Evolutionary conservation across 352 stramenopile species (phyloP), one percentile per base, ranked within the genome.

Genomic region (Pythium sukuiense): DNA sequence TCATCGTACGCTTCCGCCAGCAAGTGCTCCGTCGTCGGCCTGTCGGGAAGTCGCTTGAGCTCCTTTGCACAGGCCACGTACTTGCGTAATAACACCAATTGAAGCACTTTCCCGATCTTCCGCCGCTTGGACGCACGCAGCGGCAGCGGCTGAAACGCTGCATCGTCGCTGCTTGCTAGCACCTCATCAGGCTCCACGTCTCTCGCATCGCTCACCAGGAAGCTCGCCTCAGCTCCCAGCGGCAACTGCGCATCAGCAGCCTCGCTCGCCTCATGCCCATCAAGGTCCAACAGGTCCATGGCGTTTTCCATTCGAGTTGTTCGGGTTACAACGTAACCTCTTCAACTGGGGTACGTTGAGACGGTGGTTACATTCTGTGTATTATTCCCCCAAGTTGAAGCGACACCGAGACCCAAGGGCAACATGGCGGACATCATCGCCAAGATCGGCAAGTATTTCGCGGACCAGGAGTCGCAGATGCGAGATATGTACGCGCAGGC

Each of bases 401-500:
- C 33, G 55, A 29, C 56, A 50, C 11, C 48, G 30, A 11, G 11
- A 0, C 9, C 29, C 24, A 32, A 32, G 13, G 49, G 12, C 49
- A 53, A 39, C 13, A 88, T 89, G 82, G 64, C 73, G 12, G 76
- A 88, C 50, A 76, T 89, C 63, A 79, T 89, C 55, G 80, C 80
- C 32, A 88, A 85, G 61, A 91, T 89, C 48, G 79, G 80, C 43
- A 75, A 76, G 62, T 91, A 87, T 65, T 91, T 89, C 64, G 79
- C 77, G 2, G 75, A 87, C 26, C 79, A 88, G 55, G 80, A 91
- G 63, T 70, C 62, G 54, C 79, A 88, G 37, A 71, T 85, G 64
- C 80, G 82, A n/a, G 62, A 77, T 2, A 71, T 69, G 2, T 73
- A 80, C 55, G 70, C 52, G 2, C 73, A 71, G 0, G 58, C 46